Evolutionary conservation across 331 rosid species (phyloP), one percentile per base, ranked within the genome.

Genomic region (Dryas integrifolia): DNA sequence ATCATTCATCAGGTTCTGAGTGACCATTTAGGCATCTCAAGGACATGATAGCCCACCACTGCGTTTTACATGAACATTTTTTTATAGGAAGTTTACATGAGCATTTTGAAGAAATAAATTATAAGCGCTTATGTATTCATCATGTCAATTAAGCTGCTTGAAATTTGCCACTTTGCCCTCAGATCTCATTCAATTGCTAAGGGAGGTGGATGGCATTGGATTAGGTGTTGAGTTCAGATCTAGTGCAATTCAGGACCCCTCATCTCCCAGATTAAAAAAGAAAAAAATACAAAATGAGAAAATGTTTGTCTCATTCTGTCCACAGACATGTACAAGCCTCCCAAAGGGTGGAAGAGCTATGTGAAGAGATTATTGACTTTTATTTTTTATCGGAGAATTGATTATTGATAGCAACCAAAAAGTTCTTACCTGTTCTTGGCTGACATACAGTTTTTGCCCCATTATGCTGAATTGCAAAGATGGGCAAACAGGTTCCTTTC

Each of bases 401-500:
- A 30, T 2, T 39, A 67, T 44, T 60, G 48, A 69, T 52, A 55
- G 6, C 64, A 15, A 57, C 7, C 7, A 18, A 52, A 77, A 24
- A 3, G 3, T 8, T 44, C 73, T 58, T 78, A 91, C 98, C 96
- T 93, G 98, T 68, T 93, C 98, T 72, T 90, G 96, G 80, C 97
- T 93, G 79, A 93, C 87, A 40, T 90, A 84, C 46, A 93, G 91
- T 67, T 90, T 93, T 74, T 93, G 96, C 68, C 98, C 96, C 98
- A 93, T 93, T 70, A 93, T 85, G 80, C 98, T 93, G 86, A 93
- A 93, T 52, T 90, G 98, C 77, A 93, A 83, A 76, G 89, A 93
- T 69, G 96, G 97, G 79, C 96, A 93, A 70, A 90, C 94, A 62
- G 97, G 98, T 83, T 93, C 97, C 82, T 93, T 93, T 75, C 98